Percentiles rank a stretch among this genome's conserved stretches.
Evolutionary conservation across 805 yeast species (phyloP).

Genomic region (Yarrowia sp.): DNA sequence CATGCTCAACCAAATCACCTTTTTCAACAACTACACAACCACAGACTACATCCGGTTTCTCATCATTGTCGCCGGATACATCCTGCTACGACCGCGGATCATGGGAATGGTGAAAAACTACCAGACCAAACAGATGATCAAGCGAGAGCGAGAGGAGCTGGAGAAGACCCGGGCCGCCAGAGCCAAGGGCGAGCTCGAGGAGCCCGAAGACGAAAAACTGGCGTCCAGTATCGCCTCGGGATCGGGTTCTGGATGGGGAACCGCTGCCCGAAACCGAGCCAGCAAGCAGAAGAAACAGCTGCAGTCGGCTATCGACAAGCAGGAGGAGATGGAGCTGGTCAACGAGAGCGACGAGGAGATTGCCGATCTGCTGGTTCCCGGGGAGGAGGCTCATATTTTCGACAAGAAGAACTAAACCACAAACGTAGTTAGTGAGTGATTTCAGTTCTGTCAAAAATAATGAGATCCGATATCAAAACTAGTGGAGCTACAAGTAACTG

Average conservation of each 20-base stretch:
- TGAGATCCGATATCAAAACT: too few species aligned
- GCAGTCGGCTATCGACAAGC: slow-evolving; percentile 1
- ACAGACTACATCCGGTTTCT: slow-evolving; percentile 38
- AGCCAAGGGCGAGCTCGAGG: slow-evolving; percentile 20
- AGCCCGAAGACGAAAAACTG: slow-evolving; percentile 47
- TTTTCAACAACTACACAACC: slow-evolving; percentile 33
- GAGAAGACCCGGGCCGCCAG: slow-evolving; percentile 7
- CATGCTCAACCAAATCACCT: slow-evolving; percentile 37
- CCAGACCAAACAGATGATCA: slow-evolving; percentile 39
- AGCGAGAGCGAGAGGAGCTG: slow-evolving; percentile 30
- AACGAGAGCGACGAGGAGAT: slow-evolving; percentile 34
- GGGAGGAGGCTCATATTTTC: slow-evolving; percentile 23
- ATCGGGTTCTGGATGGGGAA: slow-evolving; percentile 37
- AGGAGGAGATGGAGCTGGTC: slow-evolving; percentile 22
- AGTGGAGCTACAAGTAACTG: too few species aligned
- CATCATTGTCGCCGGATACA: slow-evolving; percentile 38
- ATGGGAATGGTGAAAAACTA: slow-evolving; percentile 32
- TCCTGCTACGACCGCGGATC: slow-evolving; percentile 38
- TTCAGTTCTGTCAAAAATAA: too few species aligned
- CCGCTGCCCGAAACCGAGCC: slow-evolving; percentile 33
- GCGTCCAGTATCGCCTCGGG: slow-evolving; percentile 80
- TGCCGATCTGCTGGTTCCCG: slow-evolving; percentile 31
- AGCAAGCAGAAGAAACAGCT: slow-evolving; percentile 30
- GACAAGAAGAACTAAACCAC: slow-evolving; percentile 9
- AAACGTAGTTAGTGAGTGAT: too few species aligned